These are phyloP conservation scores for Stropharia rugosoannulata DNA, from an alignment of 768 basidiomycete species.

Conservation along the genomic window DNA sequence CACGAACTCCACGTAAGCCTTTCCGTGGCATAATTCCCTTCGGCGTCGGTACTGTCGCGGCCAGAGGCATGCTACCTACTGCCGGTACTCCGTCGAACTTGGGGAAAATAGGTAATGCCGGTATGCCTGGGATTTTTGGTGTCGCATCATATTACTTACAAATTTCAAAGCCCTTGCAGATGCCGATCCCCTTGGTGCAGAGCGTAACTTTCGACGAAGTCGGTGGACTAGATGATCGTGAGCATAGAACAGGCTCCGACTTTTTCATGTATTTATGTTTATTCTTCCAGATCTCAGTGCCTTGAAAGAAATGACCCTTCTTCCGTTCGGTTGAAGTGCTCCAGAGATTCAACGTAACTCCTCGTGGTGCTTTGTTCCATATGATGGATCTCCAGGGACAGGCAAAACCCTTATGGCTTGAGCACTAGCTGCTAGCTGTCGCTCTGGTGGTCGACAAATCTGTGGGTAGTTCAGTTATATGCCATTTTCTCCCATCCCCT, in stretches of 20 bases:
- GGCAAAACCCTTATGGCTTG: conserved; percentile 94
- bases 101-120: conserved; percentile 80
- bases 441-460: conserved; percentile 82
- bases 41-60: conserved; percentile 51
- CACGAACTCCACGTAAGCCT: conserved; percentile 68
- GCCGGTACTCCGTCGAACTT: conserved; percentile 83
- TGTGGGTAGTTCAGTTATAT: conserved; percentile 48
- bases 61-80: conserved; percentile 55
- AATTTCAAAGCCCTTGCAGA: conserved; percentile 70
- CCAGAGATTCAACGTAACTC: conserved; percentile 89
- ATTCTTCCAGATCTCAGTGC: conserved; percentile 79
- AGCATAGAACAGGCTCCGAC: conserved; percentile 24
- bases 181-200: conserved; percentile 91
- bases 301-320: conserved; percentile 96
- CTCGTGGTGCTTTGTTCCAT: conserved; percentile 95
- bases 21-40: conserved; percentile 53
- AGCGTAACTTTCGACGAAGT: conserved; percentile 97
- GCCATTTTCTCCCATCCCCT: neutral
- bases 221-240: conserved; percentile 93
- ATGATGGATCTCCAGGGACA: conserved; percentile 98
- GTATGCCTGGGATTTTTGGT: conserved; percentile 35
- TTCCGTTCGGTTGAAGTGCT: conserved; percentile 98
- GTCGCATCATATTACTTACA: conserved; percentile 15
- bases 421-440: conserved; percentile 90
- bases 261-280: neutral